Evolutionary conservation across 495 filamentous ascomycete genomes (phyloP).

Genomic region (Penicillium simplicissimum): DNA sequence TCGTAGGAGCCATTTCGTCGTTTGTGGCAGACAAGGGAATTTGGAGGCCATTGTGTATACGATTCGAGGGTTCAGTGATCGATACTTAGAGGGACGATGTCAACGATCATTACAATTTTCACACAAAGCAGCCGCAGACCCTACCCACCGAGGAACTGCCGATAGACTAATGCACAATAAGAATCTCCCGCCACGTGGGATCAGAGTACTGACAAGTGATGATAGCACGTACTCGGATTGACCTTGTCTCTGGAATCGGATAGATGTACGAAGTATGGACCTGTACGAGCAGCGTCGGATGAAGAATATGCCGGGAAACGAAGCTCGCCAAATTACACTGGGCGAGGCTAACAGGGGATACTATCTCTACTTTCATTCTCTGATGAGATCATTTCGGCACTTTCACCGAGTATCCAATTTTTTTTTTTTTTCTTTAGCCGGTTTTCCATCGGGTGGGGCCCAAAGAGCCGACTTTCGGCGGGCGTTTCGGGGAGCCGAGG

Average conservation of each 20-base stretch:
- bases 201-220: not conserved
- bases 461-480: constrained; percentile 27
- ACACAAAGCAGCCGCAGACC: not conserved
- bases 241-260: not conserved
- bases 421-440: constrained; percentile 20
- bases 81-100: not conserved
- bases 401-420: constrained; percentile 7
- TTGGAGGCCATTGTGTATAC: not conserved
- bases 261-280: not conserved
- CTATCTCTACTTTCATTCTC: not conserved
- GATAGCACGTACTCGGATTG: not conserved
- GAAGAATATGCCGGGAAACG: not conserved
- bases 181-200: constrained; percentile 17
- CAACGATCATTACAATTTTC: not conserved
- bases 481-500: constrained; percentile 16
- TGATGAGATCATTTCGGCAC: constrained; percentile 20
- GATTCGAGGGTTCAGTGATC: not conserved
- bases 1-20: constrained; percentile 17
- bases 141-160: constrained; percentile 5
- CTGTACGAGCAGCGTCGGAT: not conserved
- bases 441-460: constrained; percentile 22
- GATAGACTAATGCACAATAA: constrained; percentile 15
- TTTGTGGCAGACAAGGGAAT: constrained; percentile 16
- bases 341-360: not conserved
- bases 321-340: not conserved